phyloP scores from a whole-genome alignment of 768 basidiomycete species.

The Filobasidium floriforme region DNA sequence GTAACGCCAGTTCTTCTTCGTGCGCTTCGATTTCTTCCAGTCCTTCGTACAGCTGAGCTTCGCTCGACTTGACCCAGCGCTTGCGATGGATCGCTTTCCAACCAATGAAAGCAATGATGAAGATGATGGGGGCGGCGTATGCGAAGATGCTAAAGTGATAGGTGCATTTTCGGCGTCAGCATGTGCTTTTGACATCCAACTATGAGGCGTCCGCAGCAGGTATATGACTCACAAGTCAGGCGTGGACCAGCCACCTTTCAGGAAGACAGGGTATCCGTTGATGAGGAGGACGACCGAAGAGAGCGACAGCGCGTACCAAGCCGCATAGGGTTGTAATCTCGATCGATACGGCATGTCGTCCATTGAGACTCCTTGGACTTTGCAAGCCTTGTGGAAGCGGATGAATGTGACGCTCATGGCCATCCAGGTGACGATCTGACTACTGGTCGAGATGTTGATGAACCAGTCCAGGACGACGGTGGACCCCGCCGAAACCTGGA shows the following conservation, averaged over 20 bases:
- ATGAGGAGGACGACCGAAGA: conserved; percentile 9
- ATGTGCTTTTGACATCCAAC: not conserved
- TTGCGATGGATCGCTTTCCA: not conserved
- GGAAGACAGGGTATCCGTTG: not conserved
- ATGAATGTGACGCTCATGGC: conserved; percentile 1
- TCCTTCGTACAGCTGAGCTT: not conserved
- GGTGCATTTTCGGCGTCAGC: not conserved
- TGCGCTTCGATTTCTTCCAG: not conserved
- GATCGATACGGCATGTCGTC: conserved; percentile 14
- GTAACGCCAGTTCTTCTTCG: not conserved
- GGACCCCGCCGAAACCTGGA: conserved; percentile 29
- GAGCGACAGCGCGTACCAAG: conserved; percentile 24
- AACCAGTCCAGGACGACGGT: conserved; percentile 23
- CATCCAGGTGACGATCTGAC: conserved; percentile 3
- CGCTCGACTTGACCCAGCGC: not conserved
- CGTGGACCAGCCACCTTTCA: not conserved
- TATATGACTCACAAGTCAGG: not conserved
- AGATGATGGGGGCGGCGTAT: conserved; percentile 1
- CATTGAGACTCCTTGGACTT: conserved; percentile 19
- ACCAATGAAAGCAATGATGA: not conserved
- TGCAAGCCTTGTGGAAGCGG: conserved; percentile 18
- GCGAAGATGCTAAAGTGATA: not conserved
- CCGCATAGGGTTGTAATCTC: conserved; percentile 28
- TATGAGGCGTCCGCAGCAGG: not conserved
- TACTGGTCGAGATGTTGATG: conserved; percentile 7